Evolutionary conservation across 2,329 filamentous ascomycete genomes (phyloP), one percentile per base, ranked within the genome.

Genomic region (Neofusicoccum sp.): DNA sequence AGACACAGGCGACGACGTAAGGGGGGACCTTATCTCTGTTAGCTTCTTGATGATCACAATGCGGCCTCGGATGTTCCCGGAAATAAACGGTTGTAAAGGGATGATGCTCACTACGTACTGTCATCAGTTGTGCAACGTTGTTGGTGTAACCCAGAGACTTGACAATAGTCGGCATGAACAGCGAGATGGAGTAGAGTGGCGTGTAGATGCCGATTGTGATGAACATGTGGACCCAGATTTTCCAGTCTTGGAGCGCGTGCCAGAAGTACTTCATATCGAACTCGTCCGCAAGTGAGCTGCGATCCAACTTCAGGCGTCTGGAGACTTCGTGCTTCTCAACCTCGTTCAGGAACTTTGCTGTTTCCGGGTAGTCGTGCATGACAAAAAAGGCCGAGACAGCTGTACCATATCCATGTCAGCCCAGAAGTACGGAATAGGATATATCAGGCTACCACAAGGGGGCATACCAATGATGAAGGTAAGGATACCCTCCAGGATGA

Each of bases 111-210:
- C 14, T 34, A 22, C 44, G 14, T 50, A 61, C 84, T 0, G 87
- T 89, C 59, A 90, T 78, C 8, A 89, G 81, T 3, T 90, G 81
- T 0, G 88, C 86, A 33, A 80, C 75, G 54, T 88, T 85, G 14
- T 81, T 79, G 62, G 76, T 81, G 73, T 88, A 90, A n/a, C 85
- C 83, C 71, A 76, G 82, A 5, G 87, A 89, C 64, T 82, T 79
- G 54, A 92, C 88, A 63, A 93, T 87, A 0, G 89, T 89, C 0
- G 78, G 79, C 29, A 81, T 66, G 69, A 80, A 81, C 9, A 82
- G 69, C 0, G 78, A 76, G 39, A 81, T 73, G 6, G 78, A 80
- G 69, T 82, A 78, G 9, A 81, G 76, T 5, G 78, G 78, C 11
- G 73, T 76, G 64, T 74, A 77, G 6, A 74, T 73, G 8, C 74